A percentile compares a stretch with the other conserved stretches of the same genome.
These are phyloP conservation scores for Prunus mume DNA, from an alignment of 306 rosid genomes.

Conservation along the genomic window DNA sequence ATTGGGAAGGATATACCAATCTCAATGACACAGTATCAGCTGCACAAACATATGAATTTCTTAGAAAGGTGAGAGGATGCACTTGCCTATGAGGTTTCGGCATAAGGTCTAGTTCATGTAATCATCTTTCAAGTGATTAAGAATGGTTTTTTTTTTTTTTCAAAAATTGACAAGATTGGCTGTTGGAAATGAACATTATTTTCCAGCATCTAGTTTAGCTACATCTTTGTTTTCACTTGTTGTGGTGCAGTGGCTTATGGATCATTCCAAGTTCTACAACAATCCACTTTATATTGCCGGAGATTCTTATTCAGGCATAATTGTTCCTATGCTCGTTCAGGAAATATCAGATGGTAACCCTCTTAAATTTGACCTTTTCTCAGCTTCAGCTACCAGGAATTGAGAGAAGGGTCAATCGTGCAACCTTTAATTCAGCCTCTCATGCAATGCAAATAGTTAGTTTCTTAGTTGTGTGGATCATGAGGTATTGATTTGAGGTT, in stretches of 20 bases:
- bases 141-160: not conserved
- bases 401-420: no score
- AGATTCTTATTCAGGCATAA: slow-evolving; percentile 48
- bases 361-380: not conserved
- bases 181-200: not conserved
- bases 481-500: not conserved
- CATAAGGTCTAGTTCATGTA: no score
- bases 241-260: slow-evolving; percentile 44
- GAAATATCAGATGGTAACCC: slow-evolving; percentile 35
- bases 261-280: slow-evolving; percentile 40
- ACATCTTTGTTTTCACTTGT: not conserved
- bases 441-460: not conserved
- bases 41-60: slow-evolving; percentile 28
- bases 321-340: slow-evolving; percentile 25
- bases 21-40: slow-evolving; percentile 23
- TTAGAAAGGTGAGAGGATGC: slow-evolving; percentile 32
- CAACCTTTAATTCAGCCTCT: not conserved
- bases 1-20: slow-evolving; percentile 11
- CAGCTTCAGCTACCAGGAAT: no score
- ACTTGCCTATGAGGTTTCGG: no score
- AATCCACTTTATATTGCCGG: slow-evolving; percentile 53
- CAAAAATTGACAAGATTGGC: no score
- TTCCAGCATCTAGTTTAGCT: no score
- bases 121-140: not conserved
- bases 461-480: not conserved